Percentiles rank a stretch among this genome's conserved stretches.
These are phyloP conservation scores for Coelastrella sp. DNA, from an alignment of 139 green algal genomes.

Conservation along the genomic window DNA sequence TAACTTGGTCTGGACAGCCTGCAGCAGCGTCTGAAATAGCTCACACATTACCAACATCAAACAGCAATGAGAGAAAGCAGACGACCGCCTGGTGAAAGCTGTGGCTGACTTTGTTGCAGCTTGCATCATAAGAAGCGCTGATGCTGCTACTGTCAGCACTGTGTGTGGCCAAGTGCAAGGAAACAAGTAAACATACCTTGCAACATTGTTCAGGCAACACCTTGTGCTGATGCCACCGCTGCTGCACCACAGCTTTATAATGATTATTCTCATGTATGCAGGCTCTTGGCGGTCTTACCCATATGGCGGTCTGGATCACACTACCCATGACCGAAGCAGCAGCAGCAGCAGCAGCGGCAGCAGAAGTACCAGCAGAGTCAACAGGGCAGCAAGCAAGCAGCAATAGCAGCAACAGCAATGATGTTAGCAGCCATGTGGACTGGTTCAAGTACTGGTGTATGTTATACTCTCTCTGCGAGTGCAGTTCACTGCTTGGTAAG, in stretches of 20 bases:
- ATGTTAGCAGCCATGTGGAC: constrained; percentile 28
- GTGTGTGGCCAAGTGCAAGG: no score
- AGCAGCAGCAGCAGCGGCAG: constrained; percentile 43
- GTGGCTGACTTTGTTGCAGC: no score
- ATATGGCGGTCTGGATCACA: constrained; percentile 90
- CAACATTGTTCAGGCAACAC: no score
- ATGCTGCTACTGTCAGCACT: no score
- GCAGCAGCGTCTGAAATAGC: no score
- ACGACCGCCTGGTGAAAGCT: no score
- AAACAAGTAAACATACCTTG: no score
- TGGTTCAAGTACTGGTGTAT: constrained; percentile 78
- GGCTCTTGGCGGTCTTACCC: constrained; percentile 70
- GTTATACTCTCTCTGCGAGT: constrained; percentile 78
- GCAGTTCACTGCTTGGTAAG: constrained; percentile 79
- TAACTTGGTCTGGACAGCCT: no score
- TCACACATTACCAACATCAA: no score
- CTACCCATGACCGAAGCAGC: constrained; percentile 70
- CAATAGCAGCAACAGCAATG: constrained; percentile 42
- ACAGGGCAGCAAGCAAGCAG: constrained; percentile 39
- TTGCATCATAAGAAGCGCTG: no score
- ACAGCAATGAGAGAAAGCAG: no score
- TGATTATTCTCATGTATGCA: constrained; percentile 37
- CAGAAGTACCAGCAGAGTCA: not conserved
- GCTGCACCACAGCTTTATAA: not conserved
- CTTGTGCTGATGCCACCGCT: not conserved